Percentiles rank a stretch among this genome's conserved stretches.
These are phyloP conservation scores for Talaromyces verruculosus DNA, from an alignment of 2,329 filamentous ascomycete species.

Conservation along the genomic window DNA sequence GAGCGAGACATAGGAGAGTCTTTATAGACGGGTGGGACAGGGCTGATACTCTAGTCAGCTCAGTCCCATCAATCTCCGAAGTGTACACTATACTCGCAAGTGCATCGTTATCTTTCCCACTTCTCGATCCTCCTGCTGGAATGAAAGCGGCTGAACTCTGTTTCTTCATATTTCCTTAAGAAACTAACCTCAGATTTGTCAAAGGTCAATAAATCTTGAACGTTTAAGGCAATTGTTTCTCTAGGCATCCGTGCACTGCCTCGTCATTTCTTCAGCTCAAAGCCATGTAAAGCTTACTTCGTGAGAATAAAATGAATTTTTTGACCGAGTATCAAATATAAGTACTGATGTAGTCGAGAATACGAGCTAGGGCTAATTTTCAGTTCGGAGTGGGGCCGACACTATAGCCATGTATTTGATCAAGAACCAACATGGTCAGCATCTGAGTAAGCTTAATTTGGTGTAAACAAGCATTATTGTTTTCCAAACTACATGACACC, in stretches of 20 bases:
- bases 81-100: no score
- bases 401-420: background rate
- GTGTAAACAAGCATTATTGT: background rate
- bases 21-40: background rate
- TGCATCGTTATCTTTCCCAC: background rate
- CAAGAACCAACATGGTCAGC: background rate
- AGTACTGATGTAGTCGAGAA: background rate
- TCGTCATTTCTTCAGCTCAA: background rate
- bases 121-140: background rate
- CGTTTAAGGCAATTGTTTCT: slow-evolving; percentile 2
- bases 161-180: background rate
- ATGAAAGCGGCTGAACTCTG: background rate
- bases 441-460: background rate
- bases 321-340: background rate
- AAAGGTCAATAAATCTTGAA: background rate
- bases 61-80: no score
- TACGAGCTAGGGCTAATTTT: background rate
- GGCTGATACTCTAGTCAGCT: background rate
- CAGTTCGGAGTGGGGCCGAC: slow-evolving; percentile 2
- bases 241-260: background rate
- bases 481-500: background rate
- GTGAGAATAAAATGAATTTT: background rate
- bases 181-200: background rate
- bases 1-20: background rate
- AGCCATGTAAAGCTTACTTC: background rate